Evolutionary conservation across 805 yeast species (phyloP).

Genomic region (Cyberlindnera meyerae): DNA sequence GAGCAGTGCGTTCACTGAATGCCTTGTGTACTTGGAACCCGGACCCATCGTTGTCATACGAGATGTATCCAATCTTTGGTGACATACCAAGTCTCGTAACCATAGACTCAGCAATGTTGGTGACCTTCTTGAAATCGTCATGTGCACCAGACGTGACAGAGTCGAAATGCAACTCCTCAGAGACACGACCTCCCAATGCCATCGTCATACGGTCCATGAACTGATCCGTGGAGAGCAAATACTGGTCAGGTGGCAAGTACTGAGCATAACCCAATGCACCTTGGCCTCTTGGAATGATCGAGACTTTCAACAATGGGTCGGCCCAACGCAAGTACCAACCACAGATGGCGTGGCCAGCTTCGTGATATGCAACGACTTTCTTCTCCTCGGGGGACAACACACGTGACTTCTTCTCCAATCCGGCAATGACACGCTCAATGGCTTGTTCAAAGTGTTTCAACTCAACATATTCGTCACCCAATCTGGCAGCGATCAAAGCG

Average conservation of each 20-base stretch:
- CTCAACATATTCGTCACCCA: slow-evolving; percentile 55
- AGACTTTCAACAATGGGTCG: slow-evolving; percentile 88
- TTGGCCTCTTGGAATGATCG: slow-evolving; percentile 90
- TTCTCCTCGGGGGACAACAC: slow-evolving; percentile 78
- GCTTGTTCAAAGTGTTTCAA: slow-evolving; percentile 83
- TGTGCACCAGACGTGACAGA: slow-evolving; percentile 90
- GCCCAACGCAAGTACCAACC: slow-evolving; percentile 90
- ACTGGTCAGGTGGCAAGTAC: slow-evolving; percentile 85
- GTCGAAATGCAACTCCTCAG: slow-evolving; percentile 83
- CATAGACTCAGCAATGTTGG: slow-evolving; percentile 86
- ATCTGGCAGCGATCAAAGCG: slow-evolving; percentile 87
- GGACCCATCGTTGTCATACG: slow-evolving; percentile 45
- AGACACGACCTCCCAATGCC: slow-evolving; percentile 89
- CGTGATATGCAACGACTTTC: slow-evolving; percentile 86
- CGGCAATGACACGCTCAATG: slow-evolving; percentile 90
- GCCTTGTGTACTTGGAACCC: slow-evolving; percentile 54
- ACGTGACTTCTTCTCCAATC: slow-evolving; percentile 81
- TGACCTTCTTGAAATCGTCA: slow-evolving; percentile 89
- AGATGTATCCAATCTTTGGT: slow-evolving; percentile 64
- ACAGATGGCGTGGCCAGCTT: slow-evolving; percentile 95
- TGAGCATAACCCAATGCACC: slow-evolving; percentile 97
- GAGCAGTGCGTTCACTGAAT: slow-evolving; percentile 69
- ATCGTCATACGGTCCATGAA: slow-evolving; percentile 83
- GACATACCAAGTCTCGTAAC: slow-evolving; percentile 87
- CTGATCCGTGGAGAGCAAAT: slow-evolving; percentile 70